phyloP scores from a whole-genome alignment of 164 flowering plant species.

The Dillenia turbinata region DNA sequence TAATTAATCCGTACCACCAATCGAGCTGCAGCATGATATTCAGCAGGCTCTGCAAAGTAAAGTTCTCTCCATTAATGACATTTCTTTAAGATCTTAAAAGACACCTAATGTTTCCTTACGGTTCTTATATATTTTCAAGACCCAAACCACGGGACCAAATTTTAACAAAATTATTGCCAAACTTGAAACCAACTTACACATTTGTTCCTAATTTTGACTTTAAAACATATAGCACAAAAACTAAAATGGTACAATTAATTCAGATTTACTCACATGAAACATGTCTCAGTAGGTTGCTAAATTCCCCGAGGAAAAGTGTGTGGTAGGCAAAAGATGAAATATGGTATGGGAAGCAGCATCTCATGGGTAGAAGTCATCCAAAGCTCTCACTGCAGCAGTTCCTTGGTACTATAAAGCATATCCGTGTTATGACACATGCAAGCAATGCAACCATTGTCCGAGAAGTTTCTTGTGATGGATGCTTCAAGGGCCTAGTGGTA shows the following conservation, averaged over 20 bases:
- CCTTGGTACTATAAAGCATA: slow-evolving; percentile 76
- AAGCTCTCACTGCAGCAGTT: slow-evolving; percentile 88
- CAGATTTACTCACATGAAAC: slow-evolving; percentile 70
- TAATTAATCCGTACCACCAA: slow-evolving; percentile 56
- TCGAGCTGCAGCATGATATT: slow-evolving; percentile 95
- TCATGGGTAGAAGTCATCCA: slow-evolving; percentile 89
- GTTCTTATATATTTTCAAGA: too few relatives aligned
- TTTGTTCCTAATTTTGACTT: too few relatives aligned
- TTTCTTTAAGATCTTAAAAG: not conserved
- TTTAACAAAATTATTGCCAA: too few relatives aligned
- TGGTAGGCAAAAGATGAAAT: slow-evolving; percentile 94
- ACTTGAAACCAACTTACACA: too few relatives aligned
- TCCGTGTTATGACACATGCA: slow-evolving; percentile 96
- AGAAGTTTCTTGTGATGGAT: slow-evolving; percentile 71
- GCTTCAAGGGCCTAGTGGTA: slow-evolving; percentile 90
- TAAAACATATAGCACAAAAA: too few relatives aligned
- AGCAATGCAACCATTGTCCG: slow-evolving; percentile 86
- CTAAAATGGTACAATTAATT: too few relatives aligned
- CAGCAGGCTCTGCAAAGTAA: slow-evolving; percentile 79
- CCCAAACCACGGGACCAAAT: not conserved
- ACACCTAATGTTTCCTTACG: not conserved
- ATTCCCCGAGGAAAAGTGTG: slow-evolving; percentile 90
- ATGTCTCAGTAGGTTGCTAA: slow-evolving; percentile 99
- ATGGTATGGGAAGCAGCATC: slow-evolving; percentile 98
- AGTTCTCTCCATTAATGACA: not conserved